phyloP scores from a whole-genome alignment of 2,329 filamentous ascomycete genomes.

The Calycina herbarum region DNA sequence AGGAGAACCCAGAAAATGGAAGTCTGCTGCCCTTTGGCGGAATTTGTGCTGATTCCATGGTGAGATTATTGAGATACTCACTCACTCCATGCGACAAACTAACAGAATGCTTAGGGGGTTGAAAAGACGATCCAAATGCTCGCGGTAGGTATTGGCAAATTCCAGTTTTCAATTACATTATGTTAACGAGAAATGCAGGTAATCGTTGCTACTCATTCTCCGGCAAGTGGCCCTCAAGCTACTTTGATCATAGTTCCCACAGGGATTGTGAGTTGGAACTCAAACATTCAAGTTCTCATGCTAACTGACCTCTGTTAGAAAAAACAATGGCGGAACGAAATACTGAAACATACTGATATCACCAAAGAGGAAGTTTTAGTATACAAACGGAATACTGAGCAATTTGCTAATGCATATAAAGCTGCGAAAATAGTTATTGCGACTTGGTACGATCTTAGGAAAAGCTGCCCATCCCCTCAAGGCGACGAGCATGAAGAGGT shows the following conservation, averaged over 20 bases:
- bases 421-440: neutral
- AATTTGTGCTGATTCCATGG: conserved; percentile 9
- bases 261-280: conserved; percentile 1
- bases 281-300: neutral
- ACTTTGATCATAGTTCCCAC: conserved; percentile 4
- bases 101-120: neutral
- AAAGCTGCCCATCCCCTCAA: neutral
- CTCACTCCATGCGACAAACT: too few species aligned
- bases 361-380: too few species aligned
- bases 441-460: neutral
- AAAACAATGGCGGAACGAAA: neutral
- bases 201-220: neutral
- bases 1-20: neutral
- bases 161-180: neutral
- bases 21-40: neutral
- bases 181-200: neutral
- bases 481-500: too few species aligned
- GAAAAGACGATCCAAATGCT: conserved; percentile 5
- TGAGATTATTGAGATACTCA: neutral
- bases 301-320: neutral
- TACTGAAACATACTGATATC: conserved; percentile 4
- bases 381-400: too few species aligned
- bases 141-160: neutral
- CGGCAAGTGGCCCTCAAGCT: too few species aligned
- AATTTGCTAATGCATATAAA: too few species aligned